phyloP scores from a whole-genome alignment of 805 yeast species.

The Grigorovia yakushimaensis region DNA sequence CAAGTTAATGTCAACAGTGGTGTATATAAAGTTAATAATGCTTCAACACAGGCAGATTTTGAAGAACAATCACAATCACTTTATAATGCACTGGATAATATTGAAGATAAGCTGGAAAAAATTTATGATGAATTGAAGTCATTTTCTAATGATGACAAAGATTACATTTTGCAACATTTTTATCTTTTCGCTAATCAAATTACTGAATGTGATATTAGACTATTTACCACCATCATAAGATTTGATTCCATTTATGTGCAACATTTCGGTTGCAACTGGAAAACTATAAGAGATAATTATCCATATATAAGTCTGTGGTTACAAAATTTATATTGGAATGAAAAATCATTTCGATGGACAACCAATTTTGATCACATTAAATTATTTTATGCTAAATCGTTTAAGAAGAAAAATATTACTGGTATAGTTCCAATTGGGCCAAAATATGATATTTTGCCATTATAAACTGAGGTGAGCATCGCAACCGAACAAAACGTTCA shows the following conservation, averaged over 20 bases:
- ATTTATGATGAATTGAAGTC: constrained; percentile 28
- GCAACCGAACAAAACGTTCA: no score
- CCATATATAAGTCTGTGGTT: constrained; percentile 76
- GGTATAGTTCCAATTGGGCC: constrained; percentile 88
- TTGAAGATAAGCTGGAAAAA: constrained; percentile 48
- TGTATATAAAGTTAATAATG: constrained; percentile 85
- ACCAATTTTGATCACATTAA: constrained; percentile 90
- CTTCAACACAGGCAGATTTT: constrained; percentile 73
- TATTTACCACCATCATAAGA: constrained; percentile 77
- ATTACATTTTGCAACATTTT: constrained; percentile 18
- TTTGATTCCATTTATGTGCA: constrained; percentile 90
- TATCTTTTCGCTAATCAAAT: constrained; percentile 53
- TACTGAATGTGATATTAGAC: constrained; percentile 85
- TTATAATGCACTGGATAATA: constrained; percentile 58
- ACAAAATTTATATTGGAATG: constrained; percentile 69
- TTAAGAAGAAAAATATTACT: constrained; percentile 63
- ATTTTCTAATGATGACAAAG: constrained; percentile 8
- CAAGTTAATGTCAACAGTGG: constrained; percentile 85
- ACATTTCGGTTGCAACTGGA: constrained; percentile 86
- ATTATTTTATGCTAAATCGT: constrained; percentile 81
- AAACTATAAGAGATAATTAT: constrained; percentile 65
- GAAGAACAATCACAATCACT: constrained; percentile 55
- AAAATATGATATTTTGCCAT: constrained; percentile 47
- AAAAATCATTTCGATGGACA: constrained; percentile 62
- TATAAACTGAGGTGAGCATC: no score